Base-by-base conservation (phyloP, 345 rosid genomes). In the Physaria fendleri region DNA sequence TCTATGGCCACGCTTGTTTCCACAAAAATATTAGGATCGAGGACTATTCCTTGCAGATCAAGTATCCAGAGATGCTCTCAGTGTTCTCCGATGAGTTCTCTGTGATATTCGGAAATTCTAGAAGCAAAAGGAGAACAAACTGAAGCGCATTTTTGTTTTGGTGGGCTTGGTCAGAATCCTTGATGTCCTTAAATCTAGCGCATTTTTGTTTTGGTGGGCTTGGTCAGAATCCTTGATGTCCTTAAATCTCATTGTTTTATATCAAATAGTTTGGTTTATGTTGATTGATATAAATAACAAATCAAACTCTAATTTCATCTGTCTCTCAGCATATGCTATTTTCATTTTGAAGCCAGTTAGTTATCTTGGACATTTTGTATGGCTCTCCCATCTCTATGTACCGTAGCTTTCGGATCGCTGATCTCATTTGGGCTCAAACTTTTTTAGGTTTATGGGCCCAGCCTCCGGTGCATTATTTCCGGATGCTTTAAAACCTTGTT, bases 151-250 rank as follows among this genome's bases (percentile, higher is more conserved):
- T 8, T 77, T 71, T 23, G 16, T 63, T 82, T 73, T 15, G 87
- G 84, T 28, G 79, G 87, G 2, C 80, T 78, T 2, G 79, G 77
- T 11, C 70, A 49, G 38, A 64, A 28, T 25, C 33, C 23, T 33
- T 28, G 10, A 7, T 78, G 77, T 58, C 66, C 39, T 12, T 64
- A n/a, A 53, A 69, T 34, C 6, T n/a, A n/a, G n/a, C n/a, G n/a
- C n/a, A n/a, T n/a, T n/a, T n/a, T n/a, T 82, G 16, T 63, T 82
- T 73, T 15, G 87, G 84, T 28, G 79, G 87, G 2, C 80, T 78
- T 2, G 79, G 77, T 11, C 70, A 49, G 38, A 64, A 28, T 25
- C 33, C 23, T 33, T 28, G 10, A 7, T 78, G 77, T 58, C 66
- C 39, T 12, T 64, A 53, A 53, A 69, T 34, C 6, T n/a, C 48